These are phyloP conservation scores for Metschnikowia dekortorum DNA, from an alignment of 805 yeast species.

Conservation along the genomic window DNA sequence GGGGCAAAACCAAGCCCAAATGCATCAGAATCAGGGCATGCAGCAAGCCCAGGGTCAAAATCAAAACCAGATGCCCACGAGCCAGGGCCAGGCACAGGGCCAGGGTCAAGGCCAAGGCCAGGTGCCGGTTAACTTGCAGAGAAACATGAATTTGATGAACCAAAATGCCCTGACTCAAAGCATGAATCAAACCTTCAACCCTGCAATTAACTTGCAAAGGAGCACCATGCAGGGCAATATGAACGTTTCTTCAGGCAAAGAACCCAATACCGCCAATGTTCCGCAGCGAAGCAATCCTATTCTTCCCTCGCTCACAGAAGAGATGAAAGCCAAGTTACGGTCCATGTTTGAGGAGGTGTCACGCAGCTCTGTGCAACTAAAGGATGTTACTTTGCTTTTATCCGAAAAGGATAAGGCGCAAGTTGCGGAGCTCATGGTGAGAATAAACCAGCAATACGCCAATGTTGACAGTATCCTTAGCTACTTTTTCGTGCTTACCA, in stretches of 20 bases:
- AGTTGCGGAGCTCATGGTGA: conserved; percentile 51
- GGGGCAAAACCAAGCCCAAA: conserved; percentile 3
- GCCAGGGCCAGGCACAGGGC: background rate
- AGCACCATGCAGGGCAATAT: background rate
- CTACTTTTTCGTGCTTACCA: conserved; percentile 70
- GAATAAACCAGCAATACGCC: conserved; percentile 55
- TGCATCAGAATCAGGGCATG: background rate
- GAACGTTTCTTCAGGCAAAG: background rate
- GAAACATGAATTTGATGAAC: conserved; percentile 4
- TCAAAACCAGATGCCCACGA: background rate
- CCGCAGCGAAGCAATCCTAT: conserved; percentile 8
- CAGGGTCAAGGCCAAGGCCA: background rate
- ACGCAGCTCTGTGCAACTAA: conserved; percentile 58
- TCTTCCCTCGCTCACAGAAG: conserved; percentile 47
- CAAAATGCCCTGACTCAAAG: background rate
- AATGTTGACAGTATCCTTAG: conserved; percentile 75
- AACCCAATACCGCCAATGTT: background rate
- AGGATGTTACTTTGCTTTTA: conserved; percentile 59
- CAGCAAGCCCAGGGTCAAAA: background rate
- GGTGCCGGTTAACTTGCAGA: conserved; percentile 2
- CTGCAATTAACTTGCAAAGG: background rate
- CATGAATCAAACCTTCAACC: conserved; percentile 1
- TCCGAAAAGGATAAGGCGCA: conserved; percentile 60
- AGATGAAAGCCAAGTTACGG: conserved; percentile 57
- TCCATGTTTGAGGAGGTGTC: conserved; percentile 67